A percentile compares a stretch with the other conserved stretches of the same genome.
These are phyloP conservation scores for Comarum palustre DNA, from an alignment of 306 rosid species.

Conservation along the genomic window DNA sequence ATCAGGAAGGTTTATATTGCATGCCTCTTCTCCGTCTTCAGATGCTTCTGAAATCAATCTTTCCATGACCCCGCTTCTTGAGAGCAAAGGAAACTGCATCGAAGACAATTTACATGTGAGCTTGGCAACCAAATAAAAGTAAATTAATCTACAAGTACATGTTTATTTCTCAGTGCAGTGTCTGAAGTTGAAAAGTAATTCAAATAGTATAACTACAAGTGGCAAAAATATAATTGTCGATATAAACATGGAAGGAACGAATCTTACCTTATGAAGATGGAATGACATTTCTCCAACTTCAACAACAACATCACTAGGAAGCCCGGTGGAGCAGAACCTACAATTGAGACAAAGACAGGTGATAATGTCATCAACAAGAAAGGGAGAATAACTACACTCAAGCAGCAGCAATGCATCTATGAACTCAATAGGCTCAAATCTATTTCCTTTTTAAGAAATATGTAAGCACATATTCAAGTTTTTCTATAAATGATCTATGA, in stretches of 20 bases:
- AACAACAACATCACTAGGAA: conserved; percentile 87
- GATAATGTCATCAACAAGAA: neutral
- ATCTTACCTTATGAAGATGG: conserved; percentile 90
- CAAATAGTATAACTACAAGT: conserved; percentile 2
- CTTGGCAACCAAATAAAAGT: neutral
- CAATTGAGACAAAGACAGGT: conserved; percentile 5
- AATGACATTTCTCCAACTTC: conserved; percentile 96
- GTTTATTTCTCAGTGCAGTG: neutral
- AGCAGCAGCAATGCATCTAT: neutral
- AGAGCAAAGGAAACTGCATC: conserved; percentile 97
- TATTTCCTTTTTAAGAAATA: neutral
- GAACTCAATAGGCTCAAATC: neutral
- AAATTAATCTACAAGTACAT: neutral
- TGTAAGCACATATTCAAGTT: neutral
- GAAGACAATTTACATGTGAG: conserved; percentile 19
- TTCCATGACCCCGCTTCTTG: conserved; percentile 93
- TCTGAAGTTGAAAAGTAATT: neutral
- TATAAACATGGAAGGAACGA: conserved; percentile 5
- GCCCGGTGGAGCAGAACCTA: conserved; percentile 98
- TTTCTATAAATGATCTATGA: neutral
- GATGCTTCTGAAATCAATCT: conserved; percentile 73
- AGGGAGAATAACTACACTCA: neutral
- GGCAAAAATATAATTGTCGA: conserved; percentile 9
- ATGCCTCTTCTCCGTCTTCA: conserved; percentile 66
- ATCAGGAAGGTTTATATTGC: conserved; percentile 47